Evolutionary conservation across 805 yeast genomes (phyloP).

Genomic region (Yarrowia deformans): DNA sequence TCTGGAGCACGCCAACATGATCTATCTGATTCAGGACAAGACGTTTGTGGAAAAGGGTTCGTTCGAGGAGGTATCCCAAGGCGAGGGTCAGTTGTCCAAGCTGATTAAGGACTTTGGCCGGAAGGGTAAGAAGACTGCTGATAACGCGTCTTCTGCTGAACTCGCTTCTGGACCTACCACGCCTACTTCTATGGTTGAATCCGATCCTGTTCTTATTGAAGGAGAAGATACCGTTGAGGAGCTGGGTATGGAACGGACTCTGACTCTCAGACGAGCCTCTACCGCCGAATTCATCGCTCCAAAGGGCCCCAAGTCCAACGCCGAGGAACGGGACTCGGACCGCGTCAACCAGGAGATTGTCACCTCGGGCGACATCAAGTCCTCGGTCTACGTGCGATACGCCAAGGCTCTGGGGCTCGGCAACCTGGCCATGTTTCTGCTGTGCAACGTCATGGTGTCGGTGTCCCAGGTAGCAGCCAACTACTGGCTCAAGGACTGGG

Average conservation of each 20-base stretch:
- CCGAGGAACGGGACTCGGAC: constrained; percentile 8
- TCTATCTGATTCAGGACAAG: constrained; percentile 65
- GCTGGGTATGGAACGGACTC: constrained; percentile 8
- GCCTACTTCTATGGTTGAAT: constrained; percentile 1
- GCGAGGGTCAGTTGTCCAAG: constrained; percentile 41
- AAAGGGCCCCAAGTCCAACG: constrained; percentile 12
- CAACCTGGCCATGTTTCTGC: constrained; percentile 53
- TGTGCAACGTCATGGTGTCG: constrained; percentile 52
- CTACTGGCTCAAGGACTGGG: constrained; percentile 90
- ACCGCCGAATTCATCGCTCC: constrained; percentile 28
- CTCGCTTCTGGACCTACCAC: not conserved
- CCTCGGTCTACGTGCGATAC: constrained; percentile 75
- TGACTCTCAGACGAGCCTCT: constrained; percentile 24
- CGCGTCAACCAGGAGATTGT: constrained; percentile 29
- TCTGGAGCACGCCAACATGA: constrained; percentile 71
- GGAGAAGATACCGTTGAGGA: constrained; percentile 19
- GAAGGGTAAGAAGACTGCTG: constrained; percentile 14
- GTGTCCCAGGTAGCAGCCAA: constrained; percentile 66
- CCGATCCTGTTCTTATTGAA: constrained; percentile 16
- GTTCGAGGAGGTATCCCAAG: constrained; percentile 57
- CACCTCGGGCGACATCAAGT: constrained; percentile 52
- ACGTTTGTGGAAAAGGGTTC: constrained; percentile 62
- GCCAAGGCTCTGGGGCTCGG: constrained; percentile 69
- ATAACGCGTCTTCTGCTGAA: not conserved
- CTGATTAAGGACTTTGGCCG: constrained; percentile 44